Percentiles rank a stretch among this genome's conserved stretches.
phyloP scores from a whole-genome alignment of 192 early-diverging fungal genomes.

The Entomortierella chlamydospora region DNA sequence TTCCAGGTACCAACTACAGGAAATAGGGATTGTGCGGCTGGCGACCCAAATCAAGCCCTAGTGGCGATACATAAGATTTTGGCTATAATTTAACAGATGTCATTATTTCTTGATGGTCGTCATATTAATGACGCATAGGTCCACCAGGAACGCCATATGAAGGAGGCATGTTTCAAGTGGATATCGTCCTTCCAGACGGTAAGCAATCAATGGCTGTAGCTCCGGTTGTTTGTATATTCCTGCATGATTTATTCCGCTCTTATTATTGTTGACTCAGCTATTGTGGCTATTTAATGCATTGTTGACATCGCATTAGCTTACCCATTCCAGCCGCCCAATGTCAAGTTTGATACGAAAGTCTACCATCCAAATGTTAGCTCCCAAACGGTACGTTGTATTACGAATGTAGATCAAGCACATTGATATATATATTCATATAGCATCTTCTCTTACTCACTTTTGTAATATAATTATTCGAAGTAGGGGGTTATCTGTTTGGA shows the following conservation, averaged over 20 bases:
- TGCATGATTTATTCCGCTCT: no score
- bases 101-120: no score
- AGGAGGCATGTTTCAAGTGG: slow-evolving; percentile 50
- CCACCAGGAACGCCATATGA: slow-evolving; percentile 48
- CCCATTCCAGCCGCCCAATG: slow-evolving; percentile 63
- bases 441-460: no score
- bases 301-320: slow-evolving; percentile 29
- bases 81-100: background rate
- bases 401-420: background rate
- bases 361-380: slow-evolving; percentile 70
- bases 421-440: background rate
- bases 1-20: slow-evolving; percentile 22
- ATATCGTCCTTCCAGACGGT: slow-evolving; percentile 39
- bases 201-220: slow-evolving; percentile 7
- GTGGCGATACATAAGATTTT: no score
- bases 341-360: slow-evolving; percentile 63
- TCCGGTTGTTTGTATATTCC: background rate
- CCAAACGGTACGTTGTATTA: slow-evolving; percentile 53
- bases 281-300: no score
- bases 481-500: slow-evolving; percentile 58
- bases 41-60: no score
- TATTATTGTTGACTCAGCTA: no score
- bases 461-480: no score
- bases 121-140: slow-evolving; percentile 14
- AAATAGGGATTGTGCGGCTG: background rate